Conservation (phyloP, 306 rosid genomes). For the Ormosia semicastrata region DNA sequence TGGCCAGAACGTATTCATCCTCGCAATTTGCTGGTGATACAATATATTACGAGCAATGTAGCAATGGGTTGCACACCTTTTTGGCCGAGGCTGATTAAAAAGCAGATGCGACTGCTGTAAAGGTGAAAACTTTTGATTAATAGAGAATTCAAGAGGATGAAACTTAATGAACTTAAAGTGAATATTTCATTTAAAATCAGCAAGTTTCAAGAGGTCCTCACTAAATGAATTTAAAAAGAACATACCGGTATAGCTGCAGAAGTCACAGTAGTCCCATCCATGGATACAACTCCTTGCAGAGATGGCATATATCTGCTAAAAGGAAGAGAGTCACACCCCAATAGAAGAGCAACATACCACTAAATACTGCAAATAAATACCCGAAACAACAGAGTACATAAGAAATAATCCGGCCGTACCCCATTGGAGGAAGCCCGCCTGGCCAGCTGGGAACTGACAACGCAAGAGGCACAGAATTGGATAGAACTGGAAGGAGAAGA, state of each 20-base stretch:
- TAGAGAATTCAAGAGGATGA: neutral
- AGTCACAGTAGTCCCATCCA: constrained; percentile 79
- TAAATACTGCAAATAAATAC: neutral
- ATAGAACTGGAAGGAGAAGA: constrained; percentile 46
- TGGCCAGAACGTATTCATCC: constrained; percentile 93
- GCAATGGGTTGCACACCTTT: constrained; percentile 92
- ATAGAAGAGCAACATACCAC: neutral
- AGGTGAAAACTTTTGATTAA: neutral
- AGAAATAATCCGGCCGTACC: constrained; percentile 46
- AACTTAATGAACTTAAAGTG: too few species aligned
- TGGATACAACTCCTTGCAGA: constrained; percentile 83
- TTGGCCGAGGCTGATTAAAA: constrained; percentile 80
- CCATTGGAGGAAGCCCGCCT: constrained; percentile 83
- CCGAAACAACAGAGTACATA: neutral
- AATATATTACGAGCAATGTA: constrained; percentile 81
- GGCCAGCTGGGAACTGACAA: constrained; percentile 86
- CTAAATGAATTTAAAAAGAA: neutral
- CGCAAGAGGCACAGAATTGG: constrained; percentile 68
- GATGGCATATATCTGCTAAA: constrained; percentile 88
- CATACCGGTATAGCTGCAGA: constrained; percentile 74
- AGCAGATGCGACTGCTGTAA: constrained; percentile 71
- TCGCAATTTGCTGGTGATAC: constrained; percentile 77
- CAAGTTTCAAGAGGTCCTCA: neutral
- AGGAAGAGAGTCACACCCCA: constrained; percentile 45
- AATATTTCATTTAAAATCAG: neutral